Percentiles rank a stretch among this genome's conserved stretches.
phyloP scores from a whole-genome alignment of 2,329 filamentous ascomycete species.

The Pseudophaeomoniella oleicola region DNA sequence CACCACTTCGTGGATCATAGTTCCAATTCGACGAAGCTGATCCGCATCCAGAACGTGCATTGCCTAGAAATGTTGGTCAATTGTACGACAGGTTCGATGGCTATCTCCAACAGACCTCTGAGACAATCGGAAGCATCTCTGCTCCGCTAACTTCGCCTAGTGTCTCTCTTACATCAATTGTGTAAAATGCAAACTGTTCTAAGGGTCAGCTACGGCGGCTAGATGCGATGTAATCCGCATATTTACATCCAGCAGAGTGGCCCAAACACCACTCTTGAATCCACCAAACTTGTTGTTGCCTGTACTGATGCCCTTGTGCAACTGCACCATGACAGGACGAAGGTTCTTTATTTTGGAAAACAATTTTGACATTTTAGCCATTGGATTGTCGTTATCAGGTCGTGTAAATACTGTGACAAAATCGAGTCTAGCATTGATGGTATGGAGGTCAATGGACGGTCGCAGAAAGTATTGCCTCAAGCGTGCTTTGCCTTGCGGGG shows the following conservation, averaged over 20 bases:
- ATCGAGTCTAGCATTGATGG: conserved; percentile 58
- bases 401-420: conserved; percentile 53
- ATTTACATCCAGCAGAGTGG: conserved; percentile 43
- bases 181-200: conserved; percentile 51
- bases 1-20: conserved; percentile 54
- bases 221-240: conserved; percentile 22
- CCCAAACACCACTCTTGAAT: conserved; percentile 57
- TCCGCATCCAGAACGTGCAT: conserved; percentile 43
- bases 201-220: conserved; percentile 4
- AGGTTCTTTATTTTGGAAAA: conserved; percentile 66
- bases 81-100: neutral
- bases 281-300: conserved; percentile 35
- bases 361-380: conserved; percentile 43
- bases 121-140: conserved; percentile 14
- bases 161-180: conserved; percentile 53
- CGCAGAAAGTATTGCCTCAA: conserved; percentile 72
- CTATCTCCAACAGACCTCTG: neutral
- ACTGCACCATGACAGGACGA: conserved; percentile 48
- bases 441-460: conserved; percentile 52
- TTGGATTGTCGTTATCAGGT: conserved; percentile 47
- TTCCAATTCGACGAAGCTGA: conserved; percentile 51
- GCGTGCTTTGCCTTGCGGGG: conserved; percentile 59
- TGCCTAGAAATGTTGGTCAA: conserved; percentile 35
- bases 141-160: conserved; percentile 43
- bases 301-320: conserved; percentile 62